These are phyloP conservation scores for Sarocladium brachiariae DNA, from an alignment of 2,329 filamentous ascomycete genomes.

Conservation along the genomic window DNA sequence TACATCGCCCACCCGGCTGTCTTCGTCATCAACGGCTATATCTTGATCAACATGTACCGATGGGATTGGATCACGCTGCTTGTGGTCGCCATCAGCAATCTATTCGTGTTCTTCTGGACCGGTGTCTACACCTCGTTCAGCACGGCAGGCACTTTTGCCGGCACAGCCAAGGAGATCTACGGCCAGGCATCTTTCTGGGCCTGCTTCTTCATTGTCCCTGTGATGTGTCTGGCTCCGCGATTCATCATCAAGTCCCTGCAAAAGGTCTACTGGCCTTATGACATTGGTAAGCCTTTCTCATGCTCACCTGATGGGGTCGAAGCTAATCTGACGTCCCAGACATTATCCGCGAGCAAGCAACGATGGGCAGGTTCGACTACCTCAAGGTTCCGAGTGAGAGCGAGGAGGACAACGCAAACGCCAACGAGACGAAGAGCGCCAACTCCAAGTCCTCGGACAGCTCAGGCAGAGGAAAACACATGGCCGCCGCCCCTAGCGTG, in stretches of 20 bases:
- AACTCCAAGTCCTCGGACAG: constrained; percentile 52
- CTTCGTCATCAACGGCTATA: constrained; percentile 85
- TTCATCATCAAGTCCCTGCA: constrained; percentile 82
- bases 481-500: constrained; percentile 37
- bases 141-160: constrained; percentile 57
- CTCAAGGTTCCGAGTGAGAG: constrained; percentile 33
- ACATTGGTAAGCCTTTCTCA: constrained; percentile 43
- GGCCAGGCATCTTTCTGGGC: constrained; percentile 82
- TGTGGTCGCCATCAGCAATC: constrained; percentile 71
- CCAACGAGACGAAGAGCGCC: constrained; percentile 23
- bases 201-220: constrained; percentile 67
- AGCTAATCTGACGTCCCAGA: constrained; percentile 40
- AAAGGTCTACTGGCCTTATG: constrained; percentile 88
- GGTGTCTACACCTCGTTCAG: constrained; percentile 64
- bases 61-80: constrained; percentile 97
- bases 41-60: constrained; percentile 91
- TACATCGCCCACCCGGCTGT: constrained; percentile 82
- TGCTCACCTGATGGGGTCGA: background rate
- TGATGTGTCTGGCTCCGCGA: constrained; percentile 79
- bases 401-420: constrained; percentile 24
- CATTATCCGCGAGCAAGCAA: constrained; percentile 89
- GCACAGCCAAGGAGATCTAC: constrained; percentile 72
- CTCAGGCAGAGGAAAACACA: constrained; percentile 49
- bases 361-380: constrained; percentile 73
- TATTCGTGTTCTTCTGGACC: constrained; percentile 94